Evolutionary conservation across 345 rosid genomes (phyloP).

Genomic region (Stellera chamaejasme): DNA sequence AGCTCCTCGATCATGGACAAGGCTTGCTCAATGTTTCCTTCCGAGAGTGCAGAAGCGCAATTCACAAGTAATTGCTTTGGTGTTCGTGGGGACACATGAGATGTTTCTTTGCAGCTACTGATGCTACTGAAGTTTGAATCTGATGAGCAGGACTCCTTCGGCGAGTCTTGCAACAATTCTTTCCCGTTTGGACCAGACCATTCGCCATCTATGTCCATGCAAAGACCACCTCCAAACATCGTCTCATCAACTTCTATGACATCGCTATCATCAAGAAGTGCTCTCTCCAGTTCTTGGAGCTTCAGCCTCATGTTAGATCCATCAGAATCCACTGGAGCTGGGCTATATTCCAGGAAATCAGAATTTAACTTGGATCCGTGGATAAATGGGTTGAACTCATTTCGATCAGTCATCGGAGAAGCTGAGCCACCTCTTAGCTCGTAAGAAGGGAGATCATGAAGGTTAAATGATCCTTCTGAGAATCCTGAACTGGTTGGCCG

Average conservation of each 20-base stretch:
- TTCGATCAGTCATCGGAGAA: slow-evolving; percentile 34
- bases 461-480: slow-evolving; percentile 45
- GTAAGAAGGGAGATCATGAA: slow-evolving; percentile 31
- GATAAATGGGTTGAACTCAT: slow-evolving; percentile 23
- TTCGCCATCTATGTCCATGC: slow-evolving; percentile 80
- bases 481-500: slow-evolving; percentile 45
- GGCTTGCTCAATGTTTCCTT: slow-evolving; percentile 61
- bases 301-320: slow-evolving; percentile 58
- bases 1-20: slow-evolving; percentile 58
- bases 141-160: slow-evolving; percentile 74
- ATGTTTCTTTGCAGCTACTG: slow-evolving; percentile 54
- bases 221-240: slow-evolving; percentile 27
- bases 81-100: slow-evolving; percentile 36
- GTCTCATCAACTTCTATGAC: slow-evolving; percentile 41
- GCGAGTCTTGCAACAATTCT: slow-evolving; percentile 53
- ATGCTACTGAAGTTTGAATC: slow-evolving; percentile 67
- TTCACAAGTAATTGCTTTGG: slow-evolving; percentile 69
- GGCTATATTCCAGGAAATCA: slow-evolving; percentile 36
- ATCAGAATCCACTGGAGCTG: slow-evolving; percentile 42
- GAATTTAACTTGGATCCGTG: slow-evolving; percentile 30
- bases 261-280: slow-evolving; percentile 51
- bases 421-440: slow-evolving; percentile 39
- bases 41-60: slow-evolving; percentile 64
- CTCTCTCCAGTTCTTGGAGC: slow-evolving; percentile 87
- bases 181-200: slow-evolving; percentile 55